Evolutionary conservation across 129 eudicot genomes (phyloP).

Genomic region (Helichrysum umbraculigerum): DNA sequence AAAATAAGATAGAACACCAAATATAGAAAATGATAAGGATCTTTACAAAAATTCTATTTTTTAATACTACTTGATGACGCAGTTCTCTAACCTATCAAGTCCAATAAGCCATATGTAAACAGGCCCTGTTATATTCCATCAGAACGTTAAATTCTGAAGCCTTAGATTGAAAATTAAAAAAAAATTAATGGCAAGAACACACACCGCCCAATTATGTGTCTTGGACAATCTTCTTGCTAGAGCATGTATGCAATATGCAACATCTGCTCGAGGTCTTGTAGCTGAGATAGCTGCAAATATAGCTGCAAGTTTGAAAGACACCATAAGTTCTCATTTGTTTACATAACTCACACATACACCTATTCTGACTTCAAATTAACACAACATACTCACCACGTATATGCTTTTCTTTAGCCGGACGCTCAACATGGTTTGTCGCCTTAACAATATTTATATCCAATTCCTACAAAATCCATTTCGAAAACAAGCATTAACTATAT

Average conservation of each 20-base stretch:
- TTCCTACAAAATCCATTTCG: conserved; percentile 46
- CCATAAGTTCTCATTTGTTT: conserved; percentile 24
- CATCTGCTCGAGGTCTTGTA: conserved; percentile 96
- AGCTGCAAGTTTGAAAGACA: conserved; percentile 46
- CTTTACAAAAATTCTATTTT: neutral
- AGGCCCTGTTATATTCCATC: neutral
- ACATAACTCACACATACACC: neutral
- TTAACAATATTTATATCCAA: conserved; percentile 89
- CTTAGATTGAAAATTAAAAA: conserved; percentile 9
- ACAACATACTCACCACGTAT: conserved; percentile 61
- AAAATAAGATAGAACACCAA: neutral
- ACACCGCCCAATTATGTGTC: conserved; percentile 98
- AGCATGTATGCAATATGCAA: conserved; percentile 97
- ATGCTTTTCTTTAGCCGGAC: conserved; percentile 92
- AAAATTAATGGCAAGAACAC: conserved; percentile 26
- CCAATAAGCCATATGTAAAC: too few relatives aligned
- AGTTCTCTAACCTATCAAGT: neutral
- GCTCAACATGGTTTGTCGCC: conserved; percentile 97
- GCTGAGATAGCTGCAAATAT: conserved; percentile 90
- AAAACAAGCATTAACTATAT: conserved; percentile 9
- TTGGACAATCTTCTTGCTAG: conserved; percentile 89
- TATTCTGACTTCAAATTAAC: neutral
- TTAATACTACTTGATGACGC: neutral
- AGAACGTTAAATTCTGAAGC: conserved; percentile 10
- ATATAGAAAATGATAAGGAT: neutral